A percentile compares a stretch with the other conserved stretches of the same genome.
Evolutionary conservation across 176 grass and related monocot species (phyloP).

Genomic region (Rhynchospora tenuis): DNA sequence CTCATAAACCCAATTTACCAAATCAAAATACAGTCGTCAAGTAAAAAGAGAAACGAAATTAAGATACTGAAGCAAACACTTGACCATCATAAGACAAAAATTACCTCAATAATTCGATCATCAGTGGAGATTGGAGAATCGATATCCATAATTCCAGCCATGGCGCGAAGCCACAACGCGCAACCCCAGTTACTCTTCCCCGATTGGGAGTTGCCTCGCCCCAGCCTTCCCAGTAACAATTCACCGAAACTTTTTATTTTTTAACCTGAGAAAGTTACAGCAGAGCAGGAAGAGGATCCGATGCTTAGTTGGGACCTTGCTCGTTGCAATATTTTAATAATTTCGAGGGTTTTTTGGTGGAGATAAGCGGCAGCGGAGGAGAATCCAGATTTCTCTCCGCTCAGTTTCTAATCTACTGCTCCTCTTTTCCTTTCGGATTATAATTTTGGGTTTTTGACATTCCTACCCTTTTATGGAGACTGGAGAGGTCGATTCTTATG

Average conservation of each 20-base stretch:
- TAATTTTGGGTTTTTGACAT: background rate
- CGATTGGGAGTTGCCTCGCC: constrained; percentile 81
- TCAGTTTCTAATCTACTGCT: constrained; percentile 16
- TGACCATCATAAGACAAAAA: background rate
- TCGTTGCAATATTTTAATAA: background rate
- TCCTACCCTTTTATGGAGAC: background rate
- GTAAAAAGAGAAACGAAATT: background rate
- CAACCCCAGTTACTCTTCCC: constrained; percentile 67
- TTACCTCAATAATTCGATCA: constrained; percentile 24
- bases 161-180: constrained; percentile 77
- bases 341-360: background rate
- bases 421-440: background rate
- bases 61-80: background rate
- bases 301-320: background rate
- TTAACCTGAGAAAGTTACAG: background rate
- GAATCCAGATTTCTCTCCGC: constrained; percentile 8
- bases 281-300: background rate
- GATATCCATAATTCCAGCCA: constrained; percentile 72
- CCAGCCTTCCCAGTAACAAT: constrained; percentile 49
- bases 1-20: background rate
- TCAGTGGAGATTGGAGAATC: constrained; percentile 9
- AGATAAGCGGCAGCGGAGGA: no score
- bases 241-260: background rate
- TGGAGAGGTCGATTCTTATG: background rate
- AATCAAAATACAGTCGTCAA: background rate